phyloP scores from a whole-genome alignment of 345 rosid species.

The Laguncularia racemosa region DNA sequence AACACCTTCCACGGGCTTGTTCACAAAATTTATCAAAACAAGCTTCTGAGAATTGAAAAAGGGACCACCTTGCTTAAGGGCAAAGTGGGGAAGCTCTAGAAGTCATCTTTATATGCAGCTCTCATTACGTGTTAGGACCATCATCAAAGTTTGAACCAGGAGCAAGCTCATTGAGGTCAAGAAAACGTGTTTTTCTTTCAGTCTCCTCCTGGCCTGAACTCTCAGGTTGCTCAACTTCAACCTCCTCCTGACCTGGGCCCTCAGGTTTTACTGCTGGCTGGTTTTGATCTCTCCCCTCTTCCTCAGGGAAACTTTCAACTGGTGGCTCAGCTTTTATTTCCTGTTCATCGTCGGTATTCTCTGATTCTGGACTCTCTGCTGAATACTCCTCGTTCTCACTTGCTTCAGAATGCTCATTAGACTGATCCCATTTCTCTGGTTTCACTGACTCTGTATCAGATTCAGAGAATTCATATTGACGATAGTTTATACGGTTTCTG shows the following conservation, averaged over 20 bases:
- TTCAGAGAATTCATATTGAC: constrained; percentile 74
- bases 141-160: constrained; percentile 93
- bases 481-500: constrained; percentile 63
- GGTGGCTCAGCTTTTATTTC: constrained; percentile 42
- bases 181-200: constrained; percentile 53
- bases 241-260: constrained; percentile 47
- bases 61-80: constrained; percentile 22
- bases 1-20: constrained; percentile 27
- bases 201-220: constrained; percentile 53
- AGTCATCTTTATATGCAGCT: constrained; percentile 56
- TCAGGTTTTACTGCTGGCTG: constrained; percentile 37
- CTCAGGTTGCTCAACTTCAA: constrained; percentile 23
- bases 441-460: constrained; percentile 70
- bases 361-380: constrained; percentile 53
- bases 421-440: constrained; percentile 41
- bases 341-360: constrained; percentile 41
- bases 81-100: constrained; percentile 35
- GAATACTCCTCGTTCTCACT: constrained; percentile 57
- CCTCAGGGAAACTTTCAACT: constrained; percentile 25
- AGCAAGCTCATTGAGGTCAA: constrained; percentile 89
- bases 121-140: constrained; percentile 64
- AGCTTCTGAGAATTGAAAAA: constrained; percentile 26
- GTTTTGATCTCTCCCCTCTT: constrained; percentile 34
- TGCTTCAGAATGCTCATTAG: constrained; percentile 51
- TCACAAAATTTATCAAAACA: constrained; percentile 37